Percentiles rank a stretch among this genome's conserved stretches.
These are phyloP conservation scores for Reutealis trisperma DNA, from an alignment of 345 rosid genomes.

Conservation along the genomic window DNA sequence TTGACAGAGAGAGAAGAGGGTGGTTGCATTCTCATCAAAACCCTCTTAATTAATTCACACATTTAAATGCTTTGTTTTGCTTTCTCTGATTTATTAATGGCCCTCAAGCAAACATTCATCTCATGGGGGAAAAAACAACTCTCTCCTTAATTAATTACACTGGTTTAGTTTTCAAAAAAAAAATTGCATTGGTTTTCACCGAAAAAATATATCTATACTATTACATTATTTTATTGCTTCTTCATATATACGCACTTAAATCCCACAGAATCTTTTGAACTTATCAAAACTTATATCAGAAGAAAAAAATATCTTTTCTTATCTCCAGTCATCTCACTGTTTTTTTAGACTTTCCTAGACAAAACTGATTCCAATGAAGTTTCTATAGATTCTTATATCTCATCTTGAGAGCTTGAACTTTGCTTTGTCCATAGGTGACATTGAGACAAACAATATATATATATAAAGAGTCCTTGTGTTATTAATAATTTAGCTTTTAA, in stretches of 20 bases:
- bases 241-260: no score
- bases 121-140: slow-evolving; percentile 23
- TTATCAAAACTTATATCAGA: slow-evolving; percentile 16
- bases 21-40: slow-evolving; percentile 27
- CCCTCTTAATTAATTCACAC: slow-evolving; percentile 31
- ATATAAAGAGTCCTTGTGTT: background rate
- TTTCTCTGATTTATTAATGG: slow-evolving; percentile 29
- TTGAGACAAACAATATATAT: slow-evolving; percentile 20
- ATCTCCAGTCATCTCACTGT: slow-evolving; percentile 17
- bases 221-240: background rate
- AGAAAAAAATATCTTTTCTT: slow-evolving; percentile 4
- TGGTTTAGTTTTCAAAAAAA: no score
- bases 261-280: slow-evolving; percentile 39
- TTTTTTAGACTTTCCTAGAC: slow-evolving; percentile 16
- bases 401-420: slow-evolving; percentile 23
- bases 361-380: slow-evolving; percentile 45
- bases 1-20: slow-evolving; percentile 29
- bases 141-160: background rate
- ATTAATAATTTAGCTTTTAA: no score
- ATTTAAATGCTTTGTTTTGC: slow-evolving; percentile 35
- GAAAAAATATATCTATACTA: background rate
- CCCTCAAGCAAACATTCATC: slow-evolving; percentile 51
- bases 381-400: slow-evolving; percentile 28
- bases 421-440: slow-evolving; percentile 37
- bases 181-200: background rate